phyloP scores from a whole-genome alignment of 345 rosid species.

The Bruguiera sexangula region DNA sequence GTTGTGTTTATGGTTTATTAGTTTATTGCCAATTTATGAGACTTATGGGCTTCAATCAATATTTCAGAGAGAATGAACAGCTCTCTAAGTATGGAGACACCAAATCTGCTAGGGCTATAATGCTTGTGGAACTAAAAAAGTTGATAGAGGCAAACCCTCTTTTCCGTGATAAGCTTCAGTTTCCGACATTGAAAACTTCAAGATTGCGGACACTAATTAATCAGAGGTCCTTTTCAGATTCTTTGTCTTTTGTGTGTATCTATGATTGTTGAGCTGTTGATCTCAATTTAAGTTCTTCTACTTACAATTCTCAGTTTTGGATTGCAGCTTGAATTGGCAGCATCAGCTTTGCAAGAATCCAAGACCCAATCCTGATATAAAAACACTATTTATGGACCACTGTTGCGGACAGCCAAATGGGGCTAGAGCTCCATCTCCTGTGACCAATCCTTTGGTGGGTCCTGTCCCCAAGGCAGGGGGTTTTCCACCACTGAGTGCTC shows the following conservation, averaged over 20 bases:
- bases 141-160: slow-evolving; percentile 82
- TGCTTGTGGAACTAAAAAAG: slow-evolving; percentile 80
- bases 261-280: neutral
- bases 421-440: slow-evolving; percentile 67
- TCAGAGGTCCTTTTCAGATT: slow-evolving; percentile 51
- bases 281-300: neutral
- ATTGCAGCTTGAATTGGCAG: slow-evolving; percentile 86
- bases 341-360: slow-evolving; percentile 96
- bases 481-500: slow-evolving; percentile 69
- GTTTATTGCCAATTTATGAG: no score
- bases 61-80: slow-evolving; percentile 74
- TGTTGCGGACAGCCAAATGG: slow-evolving; percentile 45
- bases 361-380: slow-evolving; percentile 83
- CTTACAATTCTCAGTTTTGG: neutral
- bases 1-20: no score
- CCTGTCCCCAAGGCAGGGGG: slow-evolving; percentile 67
- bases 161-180: slow-evolving; percentile 88
- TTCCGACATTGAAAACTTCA: slow-evolving; percentile 72
- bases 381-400: slow-evolving; percentile 81
- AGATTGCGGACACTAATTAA: slow-evolving; percentile 76
- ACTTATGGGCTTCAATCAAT: slow-evolving; percentile 17
- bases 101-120: slow-evolving; percentile 75
- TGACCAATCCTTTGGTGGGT: slow-evolving; percentile 58
- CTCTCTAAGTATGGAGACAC: slow-evolving; percentile 83
- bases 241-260: neutral